phyloP scores from a whole-genome alignment of 2,329 filamentous ascomycete genomes.

The Cryphonectria japonica region DNA sequence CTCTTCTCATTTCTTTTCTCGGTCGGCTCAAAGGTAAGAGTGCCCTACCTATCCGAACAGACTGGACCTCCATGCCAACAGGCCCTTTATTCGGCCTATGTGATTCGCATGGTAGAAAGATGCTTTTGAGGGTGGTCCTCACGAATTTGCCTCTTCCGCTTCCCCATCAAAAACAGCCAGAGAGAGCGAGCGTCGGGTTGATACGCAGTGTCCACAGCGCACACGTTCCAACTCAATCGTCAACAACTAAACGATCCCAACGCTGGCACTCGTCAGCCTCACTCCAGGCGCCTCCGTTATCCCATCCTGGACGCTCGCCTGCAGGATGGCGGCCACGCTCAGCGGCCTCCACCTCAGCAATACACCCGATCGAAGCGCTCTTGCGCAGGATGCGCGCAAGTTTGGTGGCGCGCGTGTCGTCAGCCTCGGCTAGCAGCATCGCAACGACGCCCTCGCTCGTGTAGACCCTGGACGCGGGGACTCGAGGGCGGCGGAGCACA shows the following conservation, averaged over 20 bases:
- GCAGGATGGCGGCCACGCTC: not conserved
- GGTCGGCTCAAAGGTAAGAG: not conserved
- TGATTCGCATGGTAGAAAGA: not conserved
- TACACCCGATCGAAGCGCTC: conserved; percentile 22
- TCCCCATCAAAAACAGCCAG: not conserved
- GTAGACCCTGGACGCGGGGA: not conserved
- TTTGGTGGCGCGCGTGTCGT: not conserved
- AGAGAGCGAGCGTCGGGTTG: not conserved
- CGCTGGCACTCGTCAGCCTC: not conserved
- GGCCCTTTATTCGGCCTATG: not conserved
- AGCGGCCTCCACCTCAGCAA: not conserved
- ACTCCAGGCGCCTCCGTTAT: not conserved
- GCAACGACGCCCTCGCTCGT: conserved; percentile 10
- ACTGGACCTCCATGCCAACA: not conserved
- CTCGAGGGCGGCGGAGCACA: conserved; percentile 24
- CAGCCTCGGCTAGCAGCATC: not conserved
- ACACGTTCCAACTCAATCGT: not conserved
- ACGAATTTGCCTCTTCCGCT: not conserved
- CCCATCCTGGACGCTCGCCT: not conserved
- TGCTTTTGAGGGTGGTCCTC: not conserved
- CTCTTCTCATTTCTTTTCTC: not conserved
- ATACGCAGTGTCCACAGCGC: not conserved
- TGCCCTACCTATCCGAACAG: not conserved
- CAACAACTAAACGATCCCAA: not conserved
- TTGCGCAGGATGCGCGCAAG: conserved; percentile 2